phyloP scores from a whole-genome alignment of 2,329 filamentous ascomycete genomes.

The Trichoderma sp. region DNA sequence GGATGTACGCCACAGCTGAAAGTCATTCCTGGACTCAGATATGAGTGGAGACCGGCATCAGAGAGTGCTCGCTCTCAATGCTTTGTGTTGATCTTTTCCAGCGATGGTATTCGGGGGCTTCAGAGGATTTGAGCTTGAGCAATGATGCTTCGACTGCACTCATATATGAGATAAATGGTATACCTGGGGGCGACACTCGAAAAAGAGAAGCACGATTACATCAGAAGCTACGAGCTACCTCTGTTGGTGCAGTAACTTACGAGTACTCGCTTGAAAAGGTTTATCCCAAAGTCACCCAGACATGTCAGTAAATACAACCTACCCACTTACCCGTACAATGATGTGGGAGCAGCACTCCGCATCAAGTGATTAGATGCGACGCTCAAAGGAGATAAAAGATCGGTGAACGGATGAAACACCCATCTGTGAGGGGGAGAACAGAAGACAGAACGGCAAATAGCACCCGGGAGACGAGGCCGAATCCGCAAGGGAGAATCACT shows the following conservation, averaged over 20 bases:
- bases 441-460: not conserved
- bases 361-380: not conserved
- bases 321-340: not conserved
- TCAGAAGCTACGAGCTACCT: not conserved
- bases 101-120: not conserved
- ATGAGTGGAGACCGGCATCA: not conserved
- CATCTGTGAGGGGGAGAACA: not conserved
- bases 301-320: not conserved
- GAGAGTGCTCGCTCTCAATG: not conserved
- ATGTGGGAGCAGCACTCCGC: not conserved
- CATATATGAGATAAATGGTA: not conserved
- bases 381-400: not conserved
- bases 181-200: not conserved
- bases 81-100: not conserved
- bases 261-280: not conserved
- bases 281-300: not conserved
- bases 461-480: not conserved
- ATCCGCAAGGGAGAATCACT: not conserved
- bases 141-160: not conserved
- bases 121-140: too few species aligned
- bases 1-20: conserved; percentile 12
- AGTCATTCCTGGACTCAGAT: not conserved
- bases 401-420: not conserved
- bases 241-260: not conserved
- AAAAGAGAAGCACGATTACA: not conserved